Base-by-base conservation (phyloP, 192 early-diverging fungal genomes). In the Coemansia sp. region DNA sequence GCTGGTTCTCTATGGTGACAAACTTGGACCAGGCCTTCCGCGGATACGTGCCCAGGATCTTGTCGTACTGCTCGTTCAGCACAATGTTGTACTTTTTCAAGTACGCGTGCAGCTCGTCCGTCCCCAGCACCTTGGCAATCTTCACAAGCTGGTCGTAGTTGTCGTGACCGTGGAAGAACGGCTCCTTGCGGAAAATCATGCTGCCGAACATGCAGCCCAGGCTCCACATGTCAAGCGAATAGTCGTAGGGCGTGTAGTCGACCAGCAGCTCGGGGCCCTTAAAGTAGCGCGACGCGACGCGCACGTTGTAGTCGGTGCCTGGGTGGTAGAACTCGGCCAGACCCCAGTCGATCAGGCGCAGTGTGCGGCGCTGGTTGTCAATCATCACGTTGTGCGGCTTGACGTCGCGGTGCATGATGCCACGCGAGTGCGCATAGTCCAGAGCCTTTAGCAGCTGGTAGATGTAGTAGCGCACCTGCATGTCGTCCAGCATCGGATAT, bases 321-420 rank as follows among this genome's bases (percentile, higher is more conserved):
- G 96, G 95, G 59, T 98, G 95, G 80, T 99, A 99, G 68, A 99
- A 99, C 79, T 99, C 98, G 40, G 98, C 96, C 65, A 99, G 81
- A 24, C 98, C 98, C 95, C 98, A 99, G 85, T 99, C 98, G 72
- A 98, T 97, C 74, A 98, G 86, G 39, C 96, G 87, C 57, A 98
- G 84, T 87, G 90, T 91, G 64, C 94, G 90, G 74, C 94, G 92
- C 75, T 93, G 92, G 68, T 99, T 96, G 74, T 99, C 97, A 73
- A 99, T 99, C 97, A 99, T 99, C 24, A 99, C 95, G 64, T 98
- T 98, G 83, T 96, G 96, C 22, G 98, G 98, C 79, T 99, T 99
- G 68, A 99, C 96, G 79, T 99, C 97, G 49, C 97, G 90, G 77
- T 99, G 98, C 94, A 99, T 99, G 74, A 99, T 99, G 43, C 98